Percentiles rank a stretch among this genome's conserved stretches.
phyloP scores from a whole-genome alignment of 139 green algal genomes.

The Asterochloris sp. region DNA sequence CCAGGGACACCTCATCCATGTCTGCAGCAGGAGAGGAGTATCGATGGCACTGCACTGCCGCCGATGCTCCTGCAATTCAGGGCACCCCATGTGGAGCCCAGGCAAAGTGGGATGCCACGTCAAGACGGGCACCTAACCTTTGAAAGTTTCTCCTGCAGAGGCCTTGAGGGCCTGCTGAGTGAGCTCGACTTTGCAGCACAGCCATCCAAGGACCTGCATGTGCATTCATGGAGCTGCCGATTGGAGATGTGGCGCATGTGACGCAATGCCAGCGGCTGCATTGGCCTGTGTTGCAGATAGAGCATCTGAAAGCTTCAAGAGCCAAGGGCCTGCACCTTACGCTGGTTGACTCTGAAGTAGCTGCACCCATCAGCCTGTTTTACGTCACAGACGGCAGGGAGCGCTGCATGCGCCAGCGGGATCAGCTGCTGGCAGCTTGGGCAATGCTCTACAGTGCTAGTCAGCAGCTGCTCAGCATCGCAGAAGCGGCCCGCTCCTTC shows the following conservation, averaged over 20 bases:
- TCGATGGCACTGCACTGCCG: too few species aligned
- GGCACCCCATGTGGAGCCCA: too few species aligned
- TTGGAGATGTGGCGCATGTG: not conserved
- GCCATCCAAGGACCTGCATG: conserved; percentile 30
- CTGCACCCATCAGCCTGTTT: conserved; percentile 28
- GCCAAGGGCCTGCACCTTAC: conserved; percentile 2
- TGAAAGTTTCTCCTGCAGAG: conserved; percentile 5
- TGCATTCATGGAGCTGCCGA: not conserved
- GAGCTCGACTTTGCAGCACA: conserved; percentile 24
- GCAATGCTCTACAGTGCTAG: not conserved
- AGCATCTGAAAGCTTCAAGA: not conserved
- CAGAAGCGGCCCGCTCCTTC: conserved; percentile 23
- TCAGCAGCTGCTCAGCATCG: conserved; percentile 33
- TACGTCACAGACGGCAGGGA: conserved; percentile 35
- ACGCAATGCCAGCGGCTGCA: not conserved
- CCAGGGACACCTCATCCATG: conserved; percentile 31
- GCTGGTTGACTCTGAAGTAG: conserved; percentile 37
- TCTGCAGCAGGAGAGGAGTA: not conserved
- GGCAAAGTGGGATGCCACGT: not conserved
- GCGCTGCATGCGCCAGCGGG: conserved; percentile 1
- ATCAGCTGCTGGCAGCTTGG: conserved; percentile 8
- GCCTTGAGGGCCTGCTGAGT: conserved; percentile 15
- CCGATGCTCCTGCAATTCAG: not conserved
- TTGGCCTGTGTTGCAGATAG: not conserved
- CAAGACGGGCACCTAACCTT: not conserved